Percentiles rank a stretch among this genome's conserved stretches.
These are phyloP conservation scores for Phaeosphaeriaceae sp. DNA, from an alignment of 2,329 filamentous ascomycete genomes.

Conservation along the genomic window DNA sequence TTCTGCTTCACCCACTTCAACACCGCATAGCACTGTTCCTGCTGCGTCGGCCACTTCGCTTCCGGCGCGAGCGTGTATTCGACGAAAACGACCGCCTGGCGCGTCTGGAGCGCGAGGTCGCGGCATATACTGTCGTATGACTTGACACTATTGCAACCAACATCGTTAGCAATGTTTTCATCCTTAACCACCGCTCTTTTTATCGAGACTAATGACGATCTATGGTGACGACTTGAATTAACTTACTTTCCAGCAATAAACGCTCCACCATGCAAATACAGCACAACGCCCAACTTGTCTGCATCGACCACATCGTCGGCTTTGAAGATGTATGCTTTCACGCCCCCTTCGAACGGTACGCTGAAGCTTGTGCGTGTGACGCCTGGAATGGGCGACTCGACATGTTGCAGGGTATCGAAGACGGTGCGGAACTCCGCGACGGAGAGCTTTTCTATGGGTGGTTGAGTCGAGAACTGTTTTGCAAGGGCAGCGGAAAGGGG, in stretches of 20 bases:
- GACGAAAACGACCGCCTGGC: not conserved
- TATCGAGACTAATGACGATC: not conserved
- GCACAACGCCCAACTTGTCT: not conserved
- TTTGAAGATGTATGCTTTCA: not conserved
- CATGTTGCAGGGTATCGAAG: not conserved
- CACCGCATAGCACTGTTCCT: not conserved
- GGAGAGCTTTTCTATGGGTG: not conserved
- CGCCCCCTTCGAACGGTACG: not conserved
- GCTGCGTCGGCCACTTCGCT: not conserved
- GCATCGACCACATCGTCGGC: not conserved
- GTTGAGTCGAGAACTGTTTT: not conserved
- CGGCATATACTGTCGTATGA: not conserved
- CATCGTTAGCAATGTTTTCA: not conserved
- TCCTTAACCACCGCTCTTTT: too few species aligned
- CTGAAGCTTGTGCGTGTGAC: not conserved
- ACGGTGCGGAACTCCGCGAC: not conserved
- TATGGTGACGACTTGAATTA: too few species aligned
- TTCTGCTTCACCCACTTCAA: not conserved
- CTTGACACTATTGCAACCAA: not conserved
- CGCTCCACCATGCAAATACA: not conserved
- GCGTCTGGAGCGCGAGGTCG: not conserved
- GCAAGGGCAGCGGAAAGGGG: not conserved
- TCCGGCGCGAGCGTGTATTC: not conserved
- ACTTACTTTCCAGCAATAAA: not conserved
- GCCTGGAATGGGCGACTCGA: not conserved